Base-by-base conservation (phyloP, 371 early-diverging fungal genomes). In the Vittaforma corneae region DNA sequence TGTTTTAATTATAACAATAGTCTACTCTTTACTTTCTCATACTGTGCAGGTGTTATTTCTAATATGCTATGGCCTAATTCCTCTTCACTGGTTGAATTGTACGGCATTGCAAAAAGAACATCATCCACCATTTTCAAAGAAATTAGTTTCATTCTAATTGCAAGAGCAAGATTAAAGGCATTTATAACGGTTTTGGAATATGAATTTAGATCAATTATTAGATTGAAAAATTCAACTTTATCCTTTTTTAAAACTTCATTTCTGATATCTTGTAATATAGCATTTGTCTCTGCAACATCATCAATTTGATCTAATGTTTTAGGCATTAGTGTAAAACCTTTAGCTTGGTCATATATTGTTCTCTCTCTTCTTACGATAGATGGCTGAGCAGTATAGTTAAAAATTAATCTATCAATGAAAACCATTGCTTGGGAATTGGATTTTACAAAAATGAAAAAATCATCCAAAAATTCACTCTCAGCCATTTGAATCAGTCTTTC, bases 171-270 rank as follows among this genome's bases (percentile, higher is more conserved):
- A 38, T 73, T 65, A 48, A 79, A 68, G 46, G 74, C 57, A 59
- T 79, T 79, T 34, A 72, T 77, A 11, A 79, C 57, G 20, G 79
- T 79, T 29, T 75, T 79, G 22, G 71, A 35, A 62, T 65, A 79
- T 1, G 70, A 66, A 1, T 66, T 44, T 2, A 58, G 57, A 59
- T 77, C 58, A 1, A 78, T 48, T 24, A 77, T 59, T 20, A 69
- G 42, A 11, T 60, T 22, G 50, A 63, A 71, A 48, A 67, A 68
- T 16, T 65, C 69, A 22, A 72, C 32, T 40, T 59, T 33, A n/a
- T 37, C 26, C n/a, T 38, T 56, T 34, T 70, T 50, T 24, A 42
- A 20, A 11, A 78, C 45, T 20, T 51, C 34, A 34, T 67, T 37
- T n/a, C 28, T 52, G 0, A 79, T 67, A 14, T 60, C 45, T 24